Percentiles rank a stretch among this genome's conserved stretches.
Conservation (phyloP, 1,284 basidiomycete species). For the Wallemia ichthyophaga region DNA sequence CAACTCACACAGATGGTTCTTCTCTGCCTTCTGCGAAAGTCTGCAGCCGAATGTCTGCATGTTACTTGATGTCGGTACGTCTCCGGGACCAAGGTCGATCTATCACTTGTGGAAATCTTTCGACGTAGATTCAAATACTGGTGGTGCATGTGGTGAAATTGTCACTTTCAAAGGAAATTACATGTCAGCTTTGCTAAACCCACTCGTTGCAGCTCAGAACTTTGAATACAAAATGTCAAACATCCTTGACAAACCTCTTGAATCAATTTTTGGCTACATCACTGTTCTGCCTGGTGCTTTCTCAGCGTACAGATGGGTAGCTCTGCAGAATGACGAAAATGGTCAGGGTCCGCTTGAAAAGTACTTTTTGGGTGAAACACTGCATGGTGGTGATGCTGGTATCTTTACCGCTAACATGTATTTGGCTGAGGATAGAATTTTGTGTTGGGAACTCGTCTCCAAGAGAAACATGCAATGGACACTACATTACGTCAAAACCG, state of each 20-base stretch:
- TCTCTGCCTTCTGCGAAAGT: conserved; percentile 14
- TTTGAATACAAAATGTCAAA: conserved; percentile 74
- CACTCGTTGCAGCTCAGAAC: conserved; percentile 57
- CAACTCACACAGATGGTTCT: conserved; percentile 73
- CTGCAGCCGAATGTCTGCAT: conserved; percentile 54
- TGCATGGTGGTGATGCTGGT: conserved; percentile 60
- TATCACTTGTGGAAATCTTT: conserved; percentile 95
- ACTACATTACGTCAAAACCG: conserved; percentile 74
- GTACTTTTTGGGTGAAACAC: conserved; percentile 81
- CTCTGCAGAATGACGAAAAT: conserved; percentile 48
- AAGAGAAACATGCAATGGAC: conserved; percentile 64
- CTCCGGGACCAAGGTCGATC: conserved; percentile 60
- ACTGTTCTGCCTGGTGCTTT: conserved; percentile 78
- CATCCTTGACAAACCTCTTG: conserved; percentile 3
- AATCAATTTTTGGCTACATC: conserved; percentile 54
- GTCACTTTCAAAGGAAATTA: conserved; percentile 66
- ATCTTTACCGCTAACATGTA: conserved; percentile 32
- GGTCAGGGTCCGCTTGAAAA: conserved; percentile 71
- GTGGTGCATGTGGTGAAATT: conserved; percentile 90
- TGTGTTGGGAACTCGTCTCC: conserved; percentile 79
- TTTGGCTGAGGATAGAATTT: conserved; percentile 62
- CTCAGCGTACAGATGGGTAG: conserved; percentile 42
- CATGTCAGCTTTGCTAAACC: conserved; percentile 44
- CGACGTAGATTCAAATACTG: conserved; percentile 80
- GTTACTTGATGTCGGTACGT: conserved; percentile 76